Evolutionary conservation across 768 basidiomycete genomes (phyloP), one percentile per base, ranked within the genome.

Genomic region (Cystofilobasidium ferigula): DNA sequence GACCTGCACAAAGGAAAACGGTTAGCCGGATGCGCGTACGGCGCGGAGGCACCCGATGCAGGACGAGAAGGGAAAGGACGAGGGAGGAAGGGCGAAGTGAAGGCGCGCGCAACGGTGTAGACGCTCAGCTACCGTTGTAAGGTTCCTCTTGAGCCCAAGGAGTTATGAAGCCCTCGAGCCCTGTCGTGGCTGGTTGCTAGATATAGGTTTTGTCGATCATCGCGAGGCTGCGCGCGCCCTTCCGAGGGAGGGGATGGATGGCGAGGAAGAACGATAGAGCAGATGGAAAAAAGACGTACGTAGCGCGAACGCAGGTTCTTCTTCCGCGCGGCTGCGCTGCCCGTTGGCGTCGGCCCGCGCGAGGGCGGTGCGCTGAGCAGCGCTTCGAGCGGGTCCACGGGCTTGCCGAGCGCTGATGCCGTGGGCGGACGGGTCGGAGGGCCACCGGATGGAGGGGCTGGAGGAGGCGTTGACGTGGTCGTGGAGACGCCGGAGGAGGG

Each of bases 261-360:
- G n/a, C n/a, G n/a, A n/a, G 20, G 13, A 3, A 9, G 20, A 14
- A 18, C 5, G 40, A 9, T 12, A 18, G 40, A 18, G 10, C 7
- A 14, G 40, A 14, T 3, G n/a, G 22, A 47, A n/a, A 3, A 18
- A 12, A 7, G 20, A 67, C 65, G 22, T 3, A 95, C 90, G 73
- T 95, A 95, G 69, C 88, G 84, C 73, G 80, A 87, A 63, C 89
- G 83, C 63, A 88, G 77, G 70, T 84, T 86, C 68, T 86, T 85
- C 77, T 89, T 93, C 45, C 70, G 69, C 16, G 72, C 75, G 30
- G 84, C 81, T 26, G 82, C 80, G 66, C 81, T 82, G 20, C 85
- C 86, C 60, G 79, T 78, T 60, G 81, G 77, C 57, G 81, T 79
- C 57, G 81, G 71, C 73, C 76, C 79, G 63, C 78, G 76, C 9